A percentile compares a stretch with the other conserved stretches of the same genome.
Conservation (phyloP, 805 yeast genomes). For the Teunomyces barrocoloradensis region DNA sequence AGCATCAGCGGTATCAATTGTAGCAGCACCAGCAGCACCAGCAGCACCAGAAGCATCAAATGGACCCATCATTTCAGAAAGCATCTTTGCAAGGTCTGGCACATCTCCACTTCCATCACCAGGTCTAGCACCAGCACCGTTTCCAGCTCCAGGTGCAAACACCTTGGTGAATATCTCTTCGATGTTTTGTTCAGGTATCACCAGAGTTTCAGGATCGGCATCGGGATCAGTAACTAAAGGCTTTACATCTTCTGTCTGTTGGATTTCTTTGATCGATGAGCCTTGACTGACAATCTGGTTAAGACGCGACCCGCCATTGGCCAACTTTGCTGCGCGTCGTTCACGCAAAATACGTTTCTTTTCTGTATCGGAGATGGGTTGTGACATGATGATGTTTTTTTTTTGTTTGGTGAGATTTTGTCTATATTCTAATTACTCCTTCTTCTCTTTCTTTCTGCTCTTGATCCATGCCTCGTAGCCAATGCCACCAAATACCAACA, state of each 20-base stretch:
- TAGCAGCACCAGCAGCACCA: no score
- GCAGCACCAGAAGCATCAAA: no score
- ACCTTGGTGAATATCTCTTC: constrained; percentile 34
- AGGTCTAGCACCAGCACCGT: no score
- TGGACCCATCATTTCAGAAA: no score
- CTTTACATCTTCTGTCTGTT: no score
- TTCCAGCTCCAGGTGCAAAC: constrained; percentile 10
- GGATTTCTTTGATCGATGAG: constrained; percentile 28
- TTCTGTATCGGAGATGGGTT: constrained; percentile 49
- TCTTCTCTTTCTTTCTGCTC: constrained; percentile 8
- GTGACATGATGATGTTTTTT: constrained; percentile 30
- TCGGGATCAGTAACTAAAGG: constrained; percentile 12
- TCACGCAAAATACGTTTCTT: constrained; percentile 58
- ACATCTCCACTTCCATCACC: background rate
- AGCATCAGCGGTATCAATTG: background rate
- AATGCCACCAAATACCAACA: constrained; percentile 81
- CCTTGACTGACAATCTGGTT: constrained; percentile 42
- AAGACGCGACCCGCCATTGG: constrained; percentile 56
- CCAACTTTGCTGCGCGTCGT: constrained; percentile 62
- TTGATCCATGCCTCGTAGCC: constrained; percentile 65
- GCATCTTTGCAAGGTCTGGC: no score
- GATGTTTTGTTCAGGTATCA: constrained; percentile 28
- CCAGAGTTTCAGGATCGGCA: constrained; percentile 42
- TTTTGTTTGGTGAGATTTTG: no score
- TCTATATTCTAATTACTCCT: background rate